Base-by-base conservation (phyloP, 1,284 basidiomycete genomes). In the Cystobasidiaceae sp. region DNA sequence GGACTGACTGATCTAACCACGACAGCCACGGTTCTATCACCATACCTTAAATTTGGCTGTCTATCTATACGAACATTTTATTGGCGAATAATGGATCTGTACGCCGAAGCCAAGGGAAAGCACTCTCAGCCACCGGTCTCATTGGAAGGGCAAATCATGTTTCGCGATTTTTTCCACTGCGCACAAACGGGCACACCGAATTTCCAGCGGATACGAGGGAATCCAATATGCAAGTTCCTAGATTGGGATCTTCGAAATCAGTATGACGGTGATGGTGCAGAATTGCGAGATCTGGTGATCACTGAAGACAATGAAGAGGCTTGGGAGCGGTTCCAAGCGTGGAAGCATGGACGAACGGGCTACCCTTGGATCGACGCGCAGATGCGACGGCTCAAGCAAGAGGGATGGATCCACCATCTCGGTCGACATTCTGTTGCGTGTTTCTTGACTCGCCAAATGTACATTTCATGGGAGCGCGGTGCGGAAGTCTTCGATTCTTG, bases 401-500 rank as follows among this genome's bases (percentile, higher is more conserved):
- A 81, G 70, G 81, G 82, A 0, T 81, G 81, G 79, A 78, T 80
- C 52, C 79, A 80, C 75, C 78, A 58, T 33, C 63, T 66, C 4
- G 54, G 80, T 15, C 75, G 83, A 60, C 81, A 81, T 73, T 79
- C 77, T 9, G 80, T 83, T 48, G 83, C 83, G 6, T 82, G 80
- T 70, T 82, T 81, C 73, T 74, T 82, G 21, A 80, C 80, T 8
- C 76, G 81, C 17, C 81, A 83, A 70, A 80, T 81, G 69, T 82
- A 82, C 74, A 80, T 82, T 68, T 79, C 79, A 7, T 84, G 81
- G 82, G 82, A 83, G 70, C 73, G 80, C 54, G 82, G 82, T 28
- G 80, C 79, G 65, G 81, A 82, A 67, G 79, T 81, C 30, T 81
- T 82, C 75, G 81, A 82, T 54, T 68, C 73, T 45, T 72, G 77